These are phyloP conservation scores for Metarhizium rileyi DNA, from an alignment of 2,329 filamentous ascomycete genomes.

Conservation along the genomic window DNA sequence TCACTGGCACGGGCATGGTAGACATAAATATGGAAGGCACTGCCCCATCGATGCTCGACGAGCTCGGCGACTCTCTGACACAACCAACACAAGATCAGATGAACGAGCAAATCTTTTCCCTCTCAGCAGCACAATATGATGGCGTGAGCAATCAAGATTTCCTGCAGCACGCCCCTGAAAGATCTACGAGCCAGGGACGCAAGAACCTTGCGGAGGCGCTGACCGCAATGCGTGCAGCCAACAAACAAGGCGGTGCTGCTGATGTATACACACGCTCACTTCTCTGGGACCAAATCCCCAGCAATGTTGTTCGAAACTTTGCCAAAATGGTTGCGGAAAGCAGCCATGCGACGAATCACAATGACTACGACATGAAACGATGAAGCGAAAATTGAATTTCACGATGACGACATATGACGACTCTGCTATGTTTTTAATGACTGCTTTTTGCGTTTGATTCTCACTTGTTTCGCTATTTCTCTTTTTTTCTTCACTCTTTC, in stretches of 20 bases:
- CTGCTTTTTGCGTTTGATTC: slow-evolving; percentile 13
- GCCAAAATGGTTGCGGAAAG: slow-evolving; percentile 76
- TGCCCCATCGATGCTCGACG: slow-evolving; percentile 52
- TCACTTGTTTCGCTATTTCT: slow-evolving; percentile 1
- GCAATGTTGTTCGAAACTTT: slow-evolving; percentile 86
- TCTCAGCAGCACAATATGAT: slow-evolving; percentile 83
- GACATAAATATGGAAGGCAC: slow-evolving; percentile 26
- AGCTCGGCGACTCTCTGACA: slow-evolving; percentile 58
- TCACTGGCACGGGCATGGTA: slow-evolving; percentile 35
- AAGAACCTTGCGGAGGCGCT: slow-evolving; percentile 74
- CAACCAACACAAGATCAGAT: slow-evolving; percentile 76
- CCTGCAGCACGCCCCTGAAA: slow-evolving; percentile 45
- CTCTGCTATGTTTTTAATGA: slow-evolving; percentile 16
- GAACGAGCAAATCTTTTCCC: slow-evolving; percentile 77
- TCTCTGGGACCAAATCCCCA: slow-evolving; percentile 88
- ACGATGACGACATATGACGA: slow-evolving; percentile 25
- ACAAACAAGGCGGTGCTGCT: slow-evolving; percentile 60
- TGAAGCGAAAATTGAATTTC: slow-evolving; percentile 20
- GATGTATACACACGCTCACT: slow-evolving; percentile 90
- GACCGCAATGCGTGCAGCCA: slow-evolving; percentile 61
- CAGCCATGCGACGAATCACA: slow-evolving; percentile 33
- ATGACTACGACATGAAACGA: slow-evolving; percentile 27
- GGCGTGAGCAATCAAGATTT: slow-evolving; percentile 61
- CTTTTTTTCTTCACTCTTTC: not conserved
- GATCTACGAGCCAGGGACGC: slow-evolving; percentile 51